These are phyloP conservation scores for Teratosphaeria zuluensis DNA, from an alignment of 2,329 filamentous ascomycete genomes.

Conservation along the genomic window DNA sequence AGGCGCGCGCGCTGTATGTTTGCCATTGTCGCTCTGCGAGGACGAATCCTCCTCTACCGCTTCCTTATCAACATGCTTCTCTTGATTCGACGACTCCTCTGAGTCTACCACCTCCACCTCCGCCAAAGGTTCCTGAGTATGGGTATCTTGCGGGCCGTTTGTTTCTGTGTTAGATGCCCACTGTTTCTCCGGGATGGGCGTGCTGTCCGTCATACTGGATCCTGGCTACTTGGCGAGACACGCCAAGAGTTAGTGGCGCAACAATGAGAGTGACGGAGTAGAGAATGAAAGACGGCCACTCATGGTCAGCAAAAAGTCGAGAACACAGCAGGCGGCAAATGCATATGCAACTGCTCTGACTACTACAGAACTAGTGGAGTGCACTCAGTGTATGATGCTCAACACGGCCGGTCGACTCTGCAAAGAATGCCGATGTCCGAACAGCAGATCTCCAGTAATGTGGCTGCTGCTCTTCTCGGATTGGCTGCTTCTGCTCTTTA, in stretches of 20 bases:
- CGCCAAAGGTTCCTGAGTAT: conserved; percentile 31
- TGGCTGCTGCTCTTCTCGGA: not conserved
- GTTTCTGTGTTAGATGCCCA: conserved; percentile 6
- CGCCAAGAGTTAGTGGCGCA: not conserved
- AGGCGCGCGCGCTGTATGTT: not conserved
- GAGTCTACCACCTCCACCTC: conserved; percentile 27
- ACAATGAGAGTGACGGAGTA: not conserved
- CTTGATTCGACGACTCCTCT: conserved; percentile 26
- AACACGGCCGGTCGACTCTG: not conserved
- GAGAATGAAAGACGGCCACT: not conserved
- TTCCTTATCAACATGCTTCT: conserved; percentile 24
- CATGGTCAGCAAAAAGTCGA: not conserved
- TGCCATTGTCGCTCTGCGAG: not conserved
- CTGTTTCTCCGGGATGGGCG: conserved; percentile 3
- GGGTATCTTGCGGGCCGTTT: conserved; percentile 10
- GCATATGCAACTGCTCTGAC: not conserved
- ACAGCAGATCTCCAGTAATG: not conserved
- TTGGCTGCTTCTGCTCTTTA: not conserved
- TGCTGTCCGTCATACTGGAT: conserved; percentile 3
- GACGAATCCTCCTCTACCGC: conserved; percentile 11
- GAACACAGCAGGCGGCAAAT: not conserved
- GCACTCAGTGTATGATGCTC: not conserved
- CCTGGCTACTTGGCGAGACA: not conserved
- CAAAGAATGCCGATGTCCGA: not conserved
- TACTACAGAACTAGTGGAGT: not conserved